These are phyloP conservation scores for Rhodamnia rubescens DNA, from an alignment of 345 rosid species.

Conservation along the genomic window DNA sequence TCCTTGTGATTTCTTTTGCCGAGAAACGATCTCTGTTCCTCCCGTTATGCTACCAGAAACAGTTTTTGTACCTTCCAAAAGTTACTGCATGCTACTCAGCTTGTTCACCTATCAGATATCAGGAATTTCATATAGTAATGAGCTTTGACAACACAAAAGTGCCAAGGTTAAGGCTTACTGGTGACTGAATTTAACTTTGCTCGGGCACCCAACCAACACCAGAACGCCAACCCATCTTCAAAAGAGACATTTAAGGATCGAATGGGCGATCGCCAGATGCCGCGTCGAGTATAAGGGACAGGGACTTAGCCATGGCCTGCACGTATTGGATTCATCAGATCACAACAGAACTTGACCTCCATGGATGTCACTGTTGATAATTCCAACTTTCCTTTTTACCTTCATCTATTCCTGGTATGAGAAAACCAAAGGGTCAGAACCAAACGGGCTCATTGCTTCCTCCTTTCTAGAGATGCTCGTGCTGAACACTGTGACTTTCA, in stretches of 20 bases:
- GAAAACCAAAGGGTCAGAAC: conserved; percentile 57
- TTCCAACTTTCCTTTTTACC: conserved; percentile 12
- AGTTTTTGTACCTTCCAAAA: conserved; percentile 45
- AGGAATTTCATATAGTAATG: not conserved
- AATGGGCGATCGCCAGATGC: conserved; percentile 82
- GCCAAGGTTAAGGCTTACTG: conserved; percentile 57
- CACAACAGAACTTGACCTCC: not conserved
- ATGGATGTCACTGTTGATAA: not conserved
- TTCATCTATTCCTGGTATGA: conserved; percentile 68
- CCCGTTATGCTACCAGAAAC: conserved; percentile 62
- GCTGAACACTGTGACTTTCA: conserved; percentile 66
- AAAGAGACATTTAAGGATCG: conserved; percentile 63
- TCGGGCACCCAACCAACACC: conserved; percentile 66
- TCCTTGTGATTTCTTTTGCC: not conserved
- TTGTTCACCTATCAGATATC: not conserved
- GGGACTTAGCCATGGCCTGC: conserved; percentile 50
- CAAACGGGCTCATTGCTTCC: conserved; percentile 64
- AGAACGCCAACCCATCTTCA: conserved; percentile 55
- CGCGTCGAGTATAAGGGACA: too few species aligned
- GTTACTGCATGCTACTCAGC: not conserved
- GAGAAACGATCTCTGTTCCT: conserved; percentile 25
- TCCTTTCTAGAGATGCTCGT: conserved; percentile 71
- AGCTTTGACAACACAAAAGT: not conserved
- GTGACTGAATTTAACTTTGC: conserved; percentile 61
- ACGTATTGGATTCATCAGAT: not conserved